Evolutionary conservation across 768 basidiomycete species (phyloP), one percentile per base, ranked within the genome.

Genomic region (Suillus subaureus): DNA sequence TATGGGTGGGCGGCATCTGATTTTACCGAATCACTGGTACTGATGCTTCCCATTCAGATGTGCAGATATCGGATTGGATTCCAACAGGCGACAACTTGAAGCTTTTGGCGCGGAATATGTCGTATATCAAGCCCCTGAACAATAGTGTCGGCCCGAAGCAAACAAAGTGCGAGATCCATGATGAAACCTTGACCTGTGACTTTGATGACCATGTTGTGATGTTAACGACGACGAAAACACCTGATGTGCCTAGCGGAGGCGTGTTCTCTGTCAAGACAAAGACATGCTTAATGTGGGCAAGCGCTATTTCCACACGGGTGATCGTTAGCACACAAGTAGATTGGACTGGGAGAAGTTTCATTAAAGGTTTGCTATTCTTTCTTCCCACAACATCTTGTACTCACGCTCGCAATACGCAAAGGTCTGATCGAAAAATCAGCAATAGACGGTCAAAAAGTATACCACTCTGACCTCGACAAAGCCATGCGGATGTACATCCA

Each of bases 291-390:
- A 99, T 87, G 83, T 99, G 96, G 96, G 96, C 94, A 13, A 90
- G 91, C 61, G 79, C 85, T 4, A 84, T 91, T 61, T 85, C 89
- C 28, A 91, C 92, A 7, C 87, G 84, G 65, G 87, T 99, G 16
- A 68, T 96, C 13, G 93, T 99, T 4, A 96, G 94, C 49, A 94
- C 92, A 5, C 87, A 91, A 68, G 93, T 99, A 2, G 96, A 98
- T 66, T 99, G 97, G 96, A 94, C 93, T 0, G 96, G 96, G 52
- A 85, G 95, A 70, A 96, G 94, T 79, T 99, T 98, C 79, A 96
- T 99, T 77, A 97, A 93, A 79, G 91, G 96, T 95, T 64, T 69
- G 81, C 16, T 18, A 18, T 16, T 31, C 2, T 52, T 8, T 9
- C 66, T 13, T 45, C 40, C 35, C 12, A 5, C 21, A 8, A 23